phyloP scores from a whole-genome alignment of 768 basidiomycete species.

The Suillus subaureus region DNA sequence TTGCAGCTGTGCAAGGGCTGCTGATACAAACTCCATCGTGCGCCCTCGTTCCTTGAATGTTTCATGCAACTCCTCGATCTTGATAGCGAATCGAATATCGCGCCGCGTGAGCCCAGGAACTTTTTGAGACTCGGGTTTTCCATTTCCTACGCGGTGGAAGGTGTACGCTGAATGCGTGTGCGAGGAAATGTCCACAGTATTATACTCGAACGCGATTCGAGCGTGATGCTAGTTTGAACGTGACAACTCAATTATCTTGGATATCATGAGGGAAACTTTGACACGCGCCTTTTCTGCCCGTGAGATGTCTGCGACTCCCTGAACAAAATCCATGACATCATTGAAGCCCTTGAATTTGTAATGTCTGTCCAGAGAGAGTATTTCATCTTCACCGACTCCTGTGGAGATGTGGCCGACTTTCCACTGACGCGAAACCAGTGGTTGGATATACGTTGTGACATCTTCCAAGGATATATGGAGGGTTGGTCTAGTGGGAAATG shows the following conservation, averaged over 20 bases:
- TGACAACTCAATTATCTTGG: slow-evolving; percentile 4
- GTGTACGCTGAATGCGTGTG: slow-evolving; percentile 31
- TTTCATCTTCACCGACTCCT: slow-evolving; percentile 15
- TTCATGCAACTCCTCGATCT: slow-evolving; percentile 39
- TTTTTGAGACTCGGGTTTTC: slow-evolving; percentile 15
- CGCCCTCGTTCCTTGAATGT: slow-evolving; percentile 24
- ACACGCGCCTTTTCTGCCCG: slow-evolving; percentile 34
- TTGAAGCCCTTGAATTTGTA: slow-evolving; percentile 28
- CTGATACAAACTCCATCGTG: slow-evolving; percentile 25
- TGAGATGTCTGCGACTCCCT: slow-evolving; percentile 28
- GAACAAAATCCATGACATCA: slow-evolving; percentile 30
- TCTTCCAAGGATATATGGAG: slow-evolving; percentile 37
- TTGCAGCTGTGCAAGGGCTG: slow-evolving; percentile 13
- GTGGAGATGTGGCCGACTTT: slow-evolving; percentile 20
- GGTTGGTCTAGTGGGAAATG: slow-evolving; percentile 34
- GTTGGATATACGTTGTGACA: slow-evolving; percentile 35
- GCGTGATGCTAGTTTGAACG: slow-evolving; percentile 30
- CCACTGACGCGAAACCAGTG: slow-evolving; percentile 38
- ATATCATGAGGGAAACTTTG: background rate
- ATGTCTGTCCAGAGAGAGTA: slow-evolving; percentile 30
- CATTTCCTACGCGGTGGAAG: slow-evolving; percentile 16
- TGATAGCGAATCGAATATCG: slow-evolving; percentile 51
- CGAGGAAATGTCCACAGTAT: slow-evolving; percentile 22
- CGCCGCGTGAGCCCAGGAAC: slow-evolving; percentile 50
- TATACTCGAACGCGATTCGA: slow-evolving; percentile 30